Conservation (phyloP, 1,284 basidiomycete genomes). For the Amylostereum areolatum region DNA sequence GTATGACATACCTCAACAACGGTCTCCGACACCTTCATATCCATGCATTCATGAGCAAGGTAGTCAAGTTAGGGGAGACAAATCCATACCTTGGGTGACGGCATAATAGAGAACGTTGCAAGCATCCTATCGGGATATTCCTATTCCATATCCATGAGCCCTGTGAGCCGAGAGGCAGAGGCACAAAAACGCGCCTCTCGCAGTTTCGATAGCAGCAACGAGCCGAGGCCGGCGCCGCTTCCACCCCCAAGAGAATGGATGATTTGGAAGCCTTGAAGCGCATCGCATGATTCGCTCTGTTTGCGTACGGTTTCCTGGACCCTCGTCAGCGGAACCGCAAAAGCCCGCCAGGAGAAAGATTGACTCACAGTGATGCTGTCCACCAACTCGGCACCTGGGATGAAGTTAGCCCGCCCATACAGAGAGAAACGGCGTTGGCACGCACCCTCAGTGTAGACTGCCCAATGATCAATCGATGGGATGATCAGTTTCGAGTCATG, state of each 20-base stretch:
- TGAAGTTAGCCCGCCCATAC: slow-evolving; percentile 1
- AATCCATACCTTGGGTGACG: slow-evolving; percentile 72
- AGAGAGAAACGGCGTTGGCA: not conserved
- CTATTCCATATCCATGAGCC: slow-evolving; percentile 27
- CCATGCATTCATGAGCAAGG: not conserved
- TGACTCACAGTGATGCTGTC: slow-evolving; percentile 74
- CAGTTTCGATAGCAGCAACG: slow-evolving; percentile 78
- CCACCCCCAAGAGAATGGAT: slow-evolving; percentile 93
- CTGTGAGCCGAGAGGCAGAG: slow-evolving; percentile 22
- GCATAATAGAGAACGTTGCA: slow-evolving; percentile 87
- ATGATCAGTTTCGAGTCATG: slow-evolving; percentile 1
- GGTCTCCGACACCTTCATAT: slow-evolving; percentile 79
- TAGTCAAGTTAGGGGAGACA: not conserved
- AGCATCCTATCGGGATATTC: slow-evolving; percentile 94
- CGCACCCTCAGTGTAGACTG: slow-evolving; percentile 82
- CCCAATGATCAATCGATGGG: not conserved
- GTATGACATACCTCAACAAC: slow-evolving; percentile 69
- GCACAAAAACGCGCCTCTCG: slow-evolving; percentile 53
- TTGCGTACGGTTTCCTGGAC: slow-evolving; percentile 61
- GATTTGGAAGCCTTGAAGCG: slow-evolving; percentile 91
- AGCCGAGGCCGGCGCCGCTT: slow-evolving; percentile 84
- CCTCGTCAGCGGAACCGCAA: not conserved
- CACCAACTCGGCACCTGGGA: slow-evolving; percentile 82
- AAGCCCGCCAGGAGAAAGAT: not conserved
- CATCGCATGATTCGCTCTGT: slow-evolving; percentile 79